Evolutionary conservation across 2,329 filamentous ascomycete genomes (phyloP), one percentile per base, ranked within the genome.

Genomic region (Exophiala lecanii-corni): DNA sequence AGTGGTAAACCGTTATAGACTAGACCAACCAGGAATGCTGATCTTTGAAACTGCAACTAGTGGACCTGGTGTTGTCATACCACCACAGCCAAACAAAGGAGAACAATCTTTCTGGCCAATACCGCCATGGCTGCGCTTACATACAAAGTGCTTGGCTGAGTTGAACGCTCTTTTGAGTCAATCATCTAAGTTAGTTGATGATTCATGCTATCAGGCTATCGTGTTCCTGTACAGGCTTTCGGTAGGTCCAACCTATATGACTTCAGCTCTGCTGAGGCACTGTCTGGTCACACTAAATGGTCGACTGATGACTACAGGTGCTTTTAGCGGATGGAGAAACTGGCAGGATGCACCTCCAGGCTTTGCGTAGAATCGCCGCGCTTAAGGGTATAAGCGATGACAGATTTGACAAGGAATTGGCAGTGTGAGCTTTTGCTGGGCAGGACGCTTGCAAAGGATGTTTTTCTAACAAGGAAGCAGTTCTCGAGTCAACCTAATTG

Each of bases 171-270:
- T 46, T 4, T 28, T 52, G 16, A 32, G 39, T 13, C 35, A 45
- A 18, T 32, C 32, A 10, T 12, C 23, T 9, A 34, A 41, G 20
- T 30, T 33, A 3, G 34, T 49, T 13, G 47, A 47, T 23, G 40
- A 50, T 4, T 40, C 43, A 9, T 43, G 43, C 41, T 52, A 44
- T 17, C 43, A 50, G 17, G 43, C 50, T 2, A 42, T 52, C 9
- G 16, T 52, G 9, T 52, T 52, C 18, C 23, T 52, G 34, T 47
- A 41, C 32, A 35, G 50, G 12, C 42, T 52, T n/a, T 49, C 50
- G 18, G 50, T 49, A 41, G 41, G 45, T 33, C n/a, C n/a, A n/a
- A n/a, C n/a, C n/a, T n/a, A n/a, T n/a, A n/a, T n/a, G n/a, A n/a
- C n/a, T n/a, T n/a, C n/a, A n/a, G n/a, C n/a, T n/a, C n/a, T n/a